Conservation (phyloP, 495 filamentous ascomycete species). For the Xylaria bambusicola region DNA sequence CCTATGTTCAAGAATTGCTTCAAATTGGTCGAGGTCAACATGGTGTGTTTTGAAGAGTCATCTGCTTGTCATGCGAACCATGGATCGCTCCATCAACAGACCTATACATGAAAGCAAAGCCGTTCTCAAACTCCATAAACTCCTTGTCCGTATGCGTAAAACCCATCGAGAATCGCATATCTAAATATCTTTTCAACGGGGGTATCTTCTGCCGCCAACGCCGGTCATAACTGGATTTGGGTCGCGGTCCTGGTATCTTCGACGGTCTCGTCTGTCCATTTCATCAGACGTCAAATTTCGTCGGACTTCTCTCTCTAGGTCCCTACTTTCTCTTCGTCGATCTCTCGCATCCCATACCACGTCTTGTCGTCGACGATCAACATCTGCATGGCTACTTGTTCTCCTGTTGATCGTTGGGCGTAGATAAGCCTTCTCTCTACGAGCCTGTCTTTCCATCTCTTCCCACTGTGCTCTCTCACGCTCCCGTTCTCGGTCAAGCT, state of each 20-base stretch:
- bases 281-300: slow-evolving; percentile 31
- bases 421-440: slow-evolving; percentile 33
- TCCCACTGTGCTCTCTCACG: slow-evolving; percentile 21
- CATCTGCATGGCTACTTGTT: slow-evolving; percentile 47
- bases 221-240: slow-evolving; percentile 39
- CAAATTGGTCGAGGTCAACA: too few species aligned
- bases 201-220: slow-evolving; percentile 40
- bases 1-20: too few species aligned
- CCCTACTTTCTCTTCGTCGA: slow-evolving; percentile 26
- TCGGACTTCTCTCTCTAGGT: slow-evolving; percentile 34
- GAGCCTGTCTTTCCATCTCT: slow-evolving; percentile 28
- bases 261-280: slow-evolving; percentile 28
- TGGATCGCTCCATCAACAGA: too few species aligned
- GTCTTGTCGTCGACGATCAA: slow-evolving; percentile 36
- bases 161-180: neutral
- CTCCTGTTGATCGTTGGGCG: slow-evolving; percentile 36
- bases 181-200: slow-evolving; percentile 13
- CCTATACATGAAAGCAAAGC: neutral
- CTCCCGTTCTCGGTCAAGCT: slow-evolving; percentile 17
- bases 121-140: slow-evolving; percentile 4
- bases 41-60: too few species aligned
- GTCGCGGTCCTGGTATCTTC: slow-evolving; percentile 28
- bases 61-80: too few species aligned
- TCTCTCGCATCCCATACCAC: slow-evolving; percentile 34
- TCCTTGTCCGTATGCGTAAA: slow-evolving; percentile 6